A percentile compares a stretch with the other conserved stretches of the same genome.
These are phyloP conservation scores for Primulina huaijiensis DNA, from an alignment of 257 asterid genomes.

Conservation along the genomic window DNA sequence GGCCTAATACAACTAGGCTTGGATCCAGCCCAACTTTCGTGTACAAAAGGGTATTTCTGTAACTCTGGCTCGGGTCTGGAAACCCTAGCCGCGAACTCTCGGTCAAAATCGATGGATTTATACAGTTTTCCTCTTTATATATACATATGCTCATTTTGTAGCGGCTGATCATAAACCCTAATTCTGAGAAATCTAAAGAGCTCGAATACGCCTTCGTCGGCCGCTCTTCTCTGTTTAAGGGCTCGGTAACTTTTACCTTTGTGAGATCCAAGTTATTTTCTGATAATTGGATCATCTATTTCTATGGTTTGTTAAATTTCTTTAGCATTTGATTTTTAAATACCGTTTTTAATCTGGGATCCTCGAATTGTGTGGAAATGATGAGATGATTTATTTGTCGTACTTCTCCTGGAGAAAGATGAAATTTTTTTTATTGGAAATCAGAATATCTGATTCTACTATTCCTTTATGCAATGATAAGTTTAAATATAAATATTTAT, in stretches of 20 bases:
- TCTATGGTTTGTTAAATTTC: background rate
- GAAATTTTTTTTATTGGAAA: slow-evolving; percentile 39
- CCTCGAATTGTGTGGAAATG: slow-evolving; percentile 26
- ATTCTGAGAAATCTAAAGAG: background rate
- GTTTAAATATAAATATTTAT: background rate
- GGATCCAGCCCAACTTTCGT: background rate
- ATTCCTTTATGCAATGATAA: background rate
- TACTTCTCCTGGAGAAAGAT: slow-evolving; percentile 44
- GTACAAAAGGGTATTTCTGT: background rate
- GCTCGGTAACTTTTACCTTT: background rate
- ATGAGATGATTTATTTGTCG: slow-evolving; percentile 24
- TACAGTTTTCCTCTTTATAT: background rate
- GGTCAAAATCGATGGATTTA: too few relatives aligned
- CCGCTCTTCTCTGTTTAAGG: background rate
- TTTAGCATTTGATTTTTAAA: background rate
- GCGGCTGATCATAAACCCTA: slow-evolving; percentile 12
- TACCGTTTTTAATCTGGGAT: background rate
- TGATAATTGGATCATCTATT: too few relatives aligned
- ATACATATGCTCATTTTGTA: background rate
- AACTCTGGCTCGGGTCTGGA: background rate
- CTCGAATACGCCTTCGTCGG: background rate
- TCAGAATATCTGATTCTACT: slow-evolving; percentile 63
- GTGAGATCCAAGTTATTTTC: background rate
- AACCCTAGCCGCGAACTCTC: background rate
- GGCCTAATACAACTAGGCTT: background rate